Evolutionary conservation across 768 basidiomycete genomes (phyloP), one percentile per base, ranked within the genome.

Genomic region (Lentinula edodes): DNA sequence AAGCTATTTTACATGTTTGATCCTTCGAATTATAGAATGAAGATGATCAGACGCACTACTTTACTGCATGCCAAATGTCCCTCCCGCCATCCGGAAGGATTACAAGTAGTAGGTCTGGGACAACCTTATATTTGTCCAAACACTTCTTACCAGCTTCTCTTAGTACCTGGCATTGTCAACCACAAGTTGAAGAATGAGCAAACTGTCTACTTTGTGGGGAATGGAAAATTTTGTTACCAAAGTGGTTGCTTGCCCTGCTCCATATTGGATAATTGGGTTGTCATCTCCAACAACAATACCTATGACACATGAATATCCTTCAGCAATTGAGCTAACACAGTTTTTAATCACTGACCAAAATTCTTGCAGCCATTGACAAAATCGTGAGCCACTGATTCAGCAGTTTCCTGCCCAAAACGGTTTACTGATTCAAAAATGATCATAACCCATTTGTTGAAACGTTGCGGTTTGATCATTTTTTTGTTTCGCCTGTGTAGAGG

Each of bases 41-140:
- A 18, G 6, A 50, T 35, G 18, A 54, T 20, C 16, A 45, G 75
- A 28, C 28, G 60, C 66, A 85, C 84, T 85, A 80, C 69, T 85
- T 85, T 15, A 86, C 74, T 7, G 80, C 79, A 15, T 73, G 76
- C 62, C 85, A 85, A 5, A 85, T 74, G 50, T 86, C 84, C 13
- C 82, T 78, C 1, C 77, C 79, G 0, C 74, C 76, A 32, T 86
- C 84, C 0, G 84, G 84, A 6, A 85, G 73, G n/a, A 86, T 65
- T 20, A 78, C 77, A 0, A 85, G 77, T 12, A 86, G 72, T 0
- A 85, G 71, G 5, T 69, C 65, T 0, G 84, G 82, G 1, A 73
- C 20, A 6, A 10, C 20, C 4, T 68, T 70, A 18, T 70, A 71
- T 64, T 73, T 76, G 15, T 67, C 62, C 53, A 65, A 68, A 65